These are phyloP conservation scores for Lactarius psammicola DNA, from an alignment of 768 basidiomycete genomes.

Conservation along the genomic window DNA sequence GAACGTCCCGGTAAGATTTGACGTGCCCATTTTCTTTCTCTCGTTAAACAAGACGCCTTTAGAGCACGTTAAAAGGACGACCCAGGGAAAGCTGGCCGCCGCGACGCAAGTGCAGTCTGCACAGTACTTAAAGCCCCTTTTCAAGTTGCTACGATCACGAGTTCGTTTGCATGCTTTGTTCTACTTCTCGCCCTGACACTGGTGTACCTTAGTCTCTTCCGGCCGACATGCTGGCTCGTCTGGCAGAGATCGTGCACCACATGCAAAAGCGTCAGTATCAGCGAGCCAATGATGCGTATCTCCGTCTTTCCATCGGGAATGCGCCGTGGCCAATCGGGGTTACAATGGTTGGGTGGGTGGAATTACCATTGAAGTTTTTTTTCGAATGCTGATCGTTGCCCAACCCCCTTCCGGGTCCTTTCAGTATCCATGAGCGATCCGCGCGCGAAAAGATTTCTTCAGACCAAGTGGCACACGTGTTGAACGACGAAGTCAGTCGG, in stretches of 20 bases:
- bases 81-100: constrained; percentile 90
- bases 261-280: constrained; percentile 98
- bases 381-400: constrained; percentile 1
- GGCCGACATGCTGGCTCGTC: constrained; percentile 77
- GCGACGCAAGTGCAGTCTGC: constrained; percentile 95
- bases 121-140: constrained; percentile 94
- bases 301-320: constrained; percentile 95
- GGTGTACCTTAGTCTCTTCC: constrained; percentile 58
- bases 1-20: constrained; percentile 74
- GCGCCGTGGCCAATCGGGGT: constrained; percentile 99
- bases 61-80: constrained; percentile 86
- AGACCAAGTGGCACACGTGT: constrained; percentile 95
- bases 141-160: constrained; percentile 84
- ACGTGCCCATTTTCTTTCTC: not conserved
- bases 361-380: not conserved
- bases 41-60: constrained; percentile 15
- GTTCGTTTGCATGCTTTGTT: constrained; percentile 47
- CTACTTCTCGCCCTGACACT: not conserved
- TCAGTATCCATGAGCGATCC: constrained; percentile 93
- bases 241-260: constrained; percentile 92
- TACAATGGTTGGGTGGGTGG: constrained; percentile 92
- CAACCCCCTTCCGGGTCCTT: not conserved
- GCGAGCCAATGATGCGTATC: constrained; percentile 93
- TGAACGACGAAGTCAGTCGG: constrained; percentile 98
- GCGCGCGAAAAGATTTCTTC: constrained; percentile 97